A percentile compares a stretch with the other conserved stretches of the same genome.
These are phyloP conservation scores for Flammula alnicola DNA, from an alignment of 1,284 basidiomycete genomes.

Conservation along the genomic window DNA sequence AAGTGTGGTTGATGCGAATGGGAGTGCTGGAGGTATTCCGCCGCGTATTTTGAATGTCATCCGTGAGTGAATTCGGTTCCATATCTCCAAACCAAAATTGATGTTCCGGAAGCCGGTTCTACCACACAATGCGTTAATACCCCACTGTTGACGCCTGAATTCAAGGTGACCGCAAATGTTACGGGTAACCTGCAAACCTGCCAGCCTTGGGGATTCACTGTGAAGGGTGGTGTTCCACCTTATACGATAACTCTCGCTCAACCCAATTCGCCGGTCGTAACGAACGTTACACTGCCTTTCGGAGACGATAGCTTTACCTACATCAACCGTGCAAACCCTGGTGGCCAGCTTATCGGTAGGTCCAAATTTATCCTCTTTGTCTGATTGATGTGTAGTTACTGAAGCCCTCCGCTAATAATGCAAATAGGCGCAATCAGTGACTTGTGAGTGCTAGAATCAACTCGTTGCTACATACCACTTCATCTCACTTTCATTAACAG, in stretches of 20 bases:
- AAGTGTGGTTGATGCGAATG: slow-evolving; percentile 49
- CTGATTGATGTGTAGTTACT: neutral
- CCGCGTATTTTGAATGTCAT: slow-evolving; percentile 38
- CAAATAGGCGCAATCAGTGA: slow-evolving; percentile 46
- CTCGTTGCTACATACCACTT: neutral
- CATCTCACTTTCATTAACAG: slow-evolving; percentile 18
- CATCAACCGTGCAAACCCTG: slow-evolving; percentile 50
- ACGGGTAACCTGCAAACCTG: slow-evolving; percentile 47
- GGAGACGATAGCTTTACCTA: slow-evolving; percentile 49
- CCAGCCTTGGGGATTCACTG: slow-evolving; percentile 49
- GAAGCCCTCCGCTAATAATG: neutral
- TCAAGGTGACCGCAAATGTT: slow-evolving; percentile 47
- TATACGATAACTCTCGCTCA: slow-evolving; percentile 51
- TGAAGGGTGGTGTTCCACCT: slow-evolving; percentile 50
- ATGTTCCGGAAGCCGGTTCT: slow-evolving; percentile 38
- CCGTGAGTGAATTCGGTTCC: slow-evolving; percentile 27
- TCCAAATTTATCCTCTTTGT: slow-evolving; percentile 7
- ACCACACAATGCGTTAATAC: slow-evolving; percentile 41
- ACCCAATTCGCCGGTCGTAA: slow-evolving; percentile 42
- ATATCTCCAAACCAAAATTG: neutral
- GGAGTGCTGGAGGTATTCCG: slow-evolving; percentile 46
- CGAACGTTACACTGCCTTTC: slow-evolving; percentile 46
- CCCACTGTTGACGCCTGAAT: slow-evolving; percentile 32
- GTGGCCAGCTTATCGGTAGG: slow-evolving; percentile 46
- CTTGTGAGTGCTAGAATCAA: slow-evolving; percentile 35